Percentiles rank a stretch among this genome's conserved stretches.
Conservation (phyloP, 495 filamentous ascomycete species). For the Penicillium daleae region DNA sequence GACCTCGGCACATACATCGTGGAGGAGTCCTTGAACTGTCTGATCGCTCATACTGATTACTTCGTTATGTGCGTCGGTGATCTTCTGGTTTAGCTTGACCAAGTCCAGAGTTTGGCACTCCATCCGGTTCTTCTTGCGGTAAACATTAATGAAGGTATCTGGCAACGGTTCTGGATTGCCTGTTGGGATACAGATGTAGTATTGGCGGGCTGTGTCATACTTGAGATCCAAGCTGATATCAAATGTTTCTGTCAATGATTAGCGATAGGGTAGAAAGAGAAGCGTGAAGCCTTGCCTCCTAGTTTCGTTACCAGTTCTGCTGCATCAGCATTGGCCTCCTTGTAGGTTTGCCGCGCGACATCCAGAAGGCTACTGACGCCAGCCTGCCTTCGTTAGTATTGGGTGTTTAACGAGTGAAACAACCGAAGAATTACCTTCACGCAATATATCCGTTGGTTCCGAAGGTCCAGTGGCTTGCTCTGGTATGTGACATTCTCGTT, state of each 20-base stretch:
- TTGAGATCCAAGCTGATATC: slow-evolving; percentile 66
- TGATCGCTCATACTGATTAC: slow-evolving; percentile 74
- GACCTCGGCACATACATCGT: slow-evolving; percentile 66
- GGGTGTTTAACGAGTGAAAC: not conserved
- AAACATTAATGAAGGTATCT: slow-evolving; percentile 76
- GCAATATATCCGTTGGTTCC: slow-evolving; percentile 92
- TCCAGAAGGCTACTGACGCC: slow-evolving; percentile 86
- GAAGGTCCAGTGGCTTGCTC: slow-evolving; percentile 78
- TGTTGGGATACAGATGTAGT: slow-evolving; percentile 72
- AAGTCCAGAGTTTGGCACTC: slow-evolving; percentile 87
- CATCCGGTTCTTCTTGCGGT: slow-evolving; percentile 69
- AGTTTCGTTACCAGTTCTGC: slow-evolving; percentile 69
- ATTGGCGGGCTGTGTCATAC: slow-evolving; percentile 77
- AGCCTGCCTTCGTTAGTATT: slow-evolving; percentile 53
- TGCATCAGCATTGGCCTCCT: slow-evolving; percentile 79
- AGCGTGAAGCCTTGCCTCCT: slow-evolving; percentile 46
- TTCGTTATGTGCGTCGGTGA: slow-evolving; percentile 78
- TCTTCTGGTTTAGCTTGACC: slow-evolving; percentile 74
- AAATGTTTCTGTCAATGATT: slow-evolving; percentile 54
- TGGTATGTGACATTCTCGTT: slow-evolving; percentile 82
- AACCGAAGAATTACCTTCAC: slow-evolving; percentile 63
- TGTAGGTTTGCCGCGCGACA: slow-evolving; percentile 83
- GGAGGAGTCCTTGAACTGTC: slow-evolving; percentile 70
- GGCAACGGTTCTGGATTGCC: slow-evolving; percentile 68
- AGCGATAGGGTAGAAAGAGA: slow-evolving; percentile 28